Base-by-base conservation (phyloP, 352 stramenopile genomes). In the Phytophthora crassamura region DNA sequence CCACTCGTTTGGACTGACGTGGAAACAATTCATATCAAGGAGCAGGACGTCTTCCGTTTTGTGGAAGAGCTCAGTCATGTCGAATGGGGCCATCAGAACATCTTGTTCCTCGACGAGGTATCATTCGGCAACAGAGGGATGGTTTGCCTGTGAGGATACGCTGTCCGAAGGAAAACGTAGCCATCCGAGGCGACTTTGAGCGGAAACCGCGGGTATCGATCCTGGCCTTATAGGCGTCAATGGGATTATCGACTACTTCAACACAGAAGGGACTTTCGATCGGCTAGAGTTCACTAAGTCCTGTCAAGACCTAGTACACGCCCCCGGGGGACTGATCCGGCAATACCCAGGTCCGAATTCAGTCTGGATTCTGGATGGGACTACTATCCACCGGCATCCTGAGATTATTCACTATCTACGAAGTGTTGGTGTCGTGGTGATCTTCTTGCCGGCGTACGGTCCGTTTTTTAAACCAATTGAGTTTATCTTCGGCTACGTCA, bases 391-490 rank as follows among this genome's bases (percentile, higher is more conserved):
- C 45, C 15, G 60, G 0, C 18, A 75, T 28, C 39, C 50, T n/a
- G 52, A 73, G 7, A 69, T 72, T 36, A 53, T 78, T 10, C 55
- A 72, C 35, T 75, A 52, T 54, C 35, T 79, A 2, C 22, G 57
- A 15, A 67, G 52, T 22, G 20, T 71, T 40, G 61, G 71, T 5
- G 36, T 75, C 1, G 55, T 69, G 2, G 28, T 48, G 11, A 64
- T 69, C 18, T 75, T 75, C 30, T 25, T 78, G 9, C 65, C 65
- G 4, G 65, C 60, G 0, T 75, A 68, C 18, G 72, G 64, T 16
- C 70, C 65, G 22, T 74, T 78, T 42, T 72, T 72, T 32, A 74
- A 78, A 20, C 70, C 60, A 0, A 78, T 73, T 8, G 65, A 75
- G 12, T 69, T 57, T n/a, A 8, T 75, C 3, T 78, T 75, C 16